Evolutionary conservation across 768 basidiomycete genomes (phyloP).

Genomic region (Lepiota venenata): DNA sequence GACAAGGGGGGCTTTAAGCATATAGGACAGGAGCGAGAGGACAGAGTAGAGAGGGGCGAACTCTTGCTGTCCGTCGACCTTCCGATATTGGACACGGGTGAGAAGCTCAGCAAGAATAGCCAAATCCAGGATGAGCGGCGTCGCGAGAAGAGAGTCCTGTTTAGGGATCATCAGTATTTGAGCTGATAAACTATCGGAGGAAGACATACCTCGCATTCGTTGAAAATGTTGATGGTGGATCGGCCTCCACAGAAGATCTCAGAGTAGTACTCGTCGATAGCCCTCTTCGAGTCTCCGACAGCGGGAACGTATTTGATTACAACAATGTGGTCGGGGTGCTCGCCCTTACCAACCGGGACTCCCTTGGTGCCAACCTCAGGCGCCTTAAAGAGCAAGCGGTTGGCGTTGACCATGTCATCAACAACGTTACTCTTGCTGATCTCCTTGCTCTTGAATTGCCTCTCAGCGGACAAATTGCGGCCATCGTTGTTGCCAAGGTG

Average conservation of each 20-base stretch:
- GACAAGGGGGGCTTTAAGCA: conserved; percentile 98
- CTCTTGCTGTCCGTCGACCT: conserved; percentile 45
- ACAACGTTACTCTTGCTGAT: conserved; percentile 97
- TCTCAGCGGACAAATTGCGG: conserved; percentile 83
- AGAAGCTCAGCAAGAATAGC: conserved; percentile 91
- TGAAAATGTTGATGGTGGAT: conserved; percentile 95
- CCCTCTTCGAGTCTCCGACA: conserved; percentile 95
- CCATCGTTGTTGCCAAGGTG: conserved; percentile 99
- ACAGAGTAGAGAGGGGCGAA: conserved; percentile 89
- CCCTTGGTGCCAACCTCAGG: conserved; percentile 53
- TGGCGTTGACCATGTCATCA: conserved; percentile 96
- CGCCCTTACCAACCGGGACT: conserved; percentile 67
- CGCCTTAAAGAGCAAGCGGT: conserved; percentile 87
- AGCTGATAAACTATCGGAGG: not conserved
- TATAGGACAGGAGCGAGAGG: conserved; percentile 90
- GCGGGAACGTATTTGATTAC: conserved; percentile 98
- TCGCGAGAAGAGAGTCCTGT: conserved; percentile 92
- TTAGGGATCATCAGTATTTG: conserved; percentile 10
- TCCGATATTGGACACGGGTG: conserved; percentile 89
- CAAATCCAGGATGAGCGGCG: conserved; percentile 93
- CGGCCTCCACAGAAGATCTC: conserved; percentile 97
- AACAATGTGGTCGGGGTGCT: conserved; percentile 96
- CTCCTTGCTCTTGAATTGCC: conserved; percentile 98
- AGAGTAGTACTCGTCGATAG: conserved; percentile 99
- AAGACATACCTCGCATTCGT: conserved; percentile 82